Percentiles rank a stretch among this genome's conserved stretches.
These are phyloP conservation scores for Starmera stellimalicola DNA, from an alignment of 1,139 yeast genomes.

Conservation along the genomic window DNA sequence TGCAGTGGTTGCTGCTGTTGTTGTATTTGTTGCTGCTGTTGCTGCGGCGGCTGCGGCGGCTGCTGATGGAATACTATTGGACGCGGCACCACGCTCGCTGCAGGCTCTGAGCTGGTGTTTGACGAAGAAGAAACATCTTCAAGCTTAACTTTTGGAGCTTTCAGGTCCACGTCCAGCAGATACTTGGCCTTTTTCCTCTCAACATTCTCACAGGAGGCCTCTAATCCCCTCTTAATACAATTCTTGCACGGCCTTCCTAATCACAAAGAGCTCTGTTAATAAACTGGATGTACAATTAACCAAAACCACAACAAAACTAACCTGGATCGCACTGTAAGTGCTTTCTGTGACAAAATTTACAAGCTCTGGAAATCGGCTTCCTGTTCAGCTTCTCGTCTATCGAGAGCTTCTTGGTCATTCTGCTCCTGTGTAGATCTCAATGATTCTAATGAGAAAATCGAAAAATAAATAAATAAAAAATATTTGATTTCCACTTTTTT, in stretches of 20 bases:
- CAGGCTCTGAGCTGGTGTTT: too few species aligned
- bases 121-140: too few species aligned
- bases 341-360: constrained; percentile 60
- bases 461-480: too few species aligned
- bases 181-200: constrained; percentile 42
- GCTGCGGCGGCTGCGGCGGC: background rate
- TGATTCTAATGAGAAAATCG: too few species aligned
- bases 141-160: constrained; percentile 1
- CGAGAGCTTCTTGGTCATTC: constrained; percentile 57
- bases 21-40: too few species aligned
- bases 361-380: constrained; percentile 59
- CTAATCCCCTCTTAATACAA: constrained; percentile 53
- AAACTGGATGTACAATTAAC: background rate
- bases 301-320: background rate
- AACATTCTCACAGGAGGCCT: constrained; percentile 47
- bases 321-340: constrained; percentile 54
- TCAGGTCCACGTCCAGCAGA: constrained; percentile 6
- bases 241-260: constrained; percentile 53
- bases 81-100: background rate
- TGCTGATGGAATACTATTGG: background rate
- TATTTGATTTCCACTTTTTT: background rate
- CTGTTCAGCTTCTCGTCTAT: constrained; percentile 42
- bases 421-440: too few species aligned
- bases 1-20: constrained; percentile 1
- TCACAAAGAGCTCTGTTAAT: background rate